phyloP scores from a whole-genome alignment of 495 filamentous ascomycete species.

The Podospora sp. region DNA sequence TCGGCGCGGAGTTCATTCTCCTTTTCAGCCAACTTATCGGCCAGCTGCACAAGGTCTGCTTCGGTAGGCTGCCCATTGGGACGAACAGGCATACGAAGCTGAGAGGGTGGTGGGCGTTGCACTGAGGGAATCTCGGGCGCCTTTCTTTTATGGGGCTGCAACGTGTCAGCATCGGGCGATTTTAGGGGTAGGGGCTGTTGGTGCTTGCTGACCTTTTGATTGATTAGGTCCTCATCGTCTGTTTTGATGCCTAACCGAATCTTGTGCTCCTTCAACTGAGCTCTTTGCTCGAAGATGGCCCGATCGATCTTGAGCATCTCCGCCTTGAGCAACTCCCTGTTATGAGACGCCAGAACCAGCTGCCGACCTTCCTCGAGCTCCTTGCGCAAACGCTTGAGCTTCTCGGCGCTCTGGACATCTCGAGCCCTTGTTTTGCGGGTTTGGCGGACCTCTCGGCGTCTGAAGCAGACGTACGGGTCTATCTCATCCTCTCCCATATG shows the following conservation, averaged over 20 bases:
- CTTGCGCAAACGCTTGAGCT: conserved; percentile 85
- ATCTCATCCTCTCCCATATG: conserved; percentile 91
- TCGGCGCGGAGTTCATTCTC: conserved; percentile 75
- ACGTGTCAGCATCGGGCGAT: conserved; percentile 43
- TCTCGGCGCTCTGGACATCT: conserved; percentile 92
- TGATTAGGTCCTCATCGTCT: conserved; percentile 93
- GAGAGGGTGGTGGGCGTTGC: conserved; percentile 56
- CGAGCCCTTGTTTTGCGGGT: conserved; percentile 91
- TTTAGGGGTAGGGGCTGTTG: conserved; percentile 2
- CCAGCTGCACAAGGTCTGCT: conserved; percentile 73
- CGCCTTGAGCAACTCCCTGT: conserved; percentile 75
- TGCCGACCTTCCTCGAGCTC: conserved; percentile 89
- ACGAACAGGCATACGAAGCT: conserved; percentile 67
- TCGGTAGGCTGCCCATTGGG: conserved; percentile 70
- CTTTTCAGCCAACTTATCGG: conserved; percentile 77
- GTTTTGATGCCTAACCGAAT: conserved; percentile 84
- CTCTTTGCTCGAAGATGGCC: conserved; percentile 77
- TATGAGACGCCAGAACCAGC: conserved; percentile 72
- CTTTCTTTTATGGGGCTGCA: conserved; percentile 70
- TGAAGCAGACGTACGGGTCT: conserved; percentile 98
- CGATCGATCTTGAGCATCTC: conserved; percentile 75
- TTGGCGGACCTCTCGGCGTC: conserved; percentile 90
- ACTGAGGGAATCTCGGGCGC: conserved; percentile 55
- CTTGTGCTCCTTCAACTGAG: conserved; percentile 81
- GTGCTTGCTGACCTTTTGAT: conserved; percentile 74